Conservation (phyloP, 345 rosid genomes). For the Melastoma malabathricum region DNA sequence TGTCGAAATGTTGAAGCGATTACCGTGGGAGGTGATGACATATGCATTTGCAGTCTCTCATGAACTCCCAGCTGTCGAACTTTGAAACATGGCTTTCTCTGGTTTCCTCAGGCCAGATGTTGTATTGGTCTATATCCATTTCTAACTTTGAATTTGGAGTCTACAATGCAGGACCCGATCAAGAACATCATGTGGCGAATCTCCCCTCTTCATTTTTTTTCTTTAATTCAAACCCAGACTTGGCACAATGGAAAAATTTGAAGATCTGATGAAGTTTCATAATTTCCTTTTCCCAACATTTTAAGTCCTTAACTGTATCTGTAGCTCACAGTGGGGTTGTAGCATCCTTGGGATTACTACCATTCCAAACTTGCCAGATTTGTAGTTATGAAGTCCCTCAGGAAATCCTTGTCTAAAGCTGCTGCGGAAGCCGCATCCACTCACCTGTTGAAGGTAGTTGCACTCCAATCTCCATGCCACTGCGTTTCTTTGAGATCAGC, state of each 20-base stretch:
- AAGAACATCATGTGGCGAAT: constrained; percentile 44
- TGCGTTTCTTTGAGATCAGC: background rate
- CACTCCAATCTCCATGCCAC: background rate
- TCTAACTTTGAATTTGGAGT: constrained; percentile 43
- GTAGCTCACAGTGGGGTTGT: constrained; percentile 28
- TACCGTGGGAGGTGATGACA: no score
- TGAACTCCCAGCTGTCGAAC: no score
- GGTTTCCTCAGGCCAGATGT: constrained; percentile 29
- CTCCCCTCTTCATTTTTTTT: constrained; percentile 2
- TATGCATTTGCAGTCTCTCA: no score
- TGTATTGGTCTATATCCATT: constrained; percentile 71
- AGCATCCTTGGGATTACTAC: constrained; percentile 50
- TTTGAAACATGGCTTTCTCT: constrained; percentile 2
- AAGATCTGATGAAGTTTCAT: background rate
- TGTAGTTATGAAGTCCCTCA: constrained; percentile 32
- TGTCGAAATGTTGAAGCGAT: no score
- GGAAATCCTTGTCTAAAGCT: constrained; percentile 55
- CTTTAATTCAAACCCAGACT: no score
- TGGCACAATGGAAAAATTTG: no score
- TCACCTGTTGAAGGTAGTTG: constrained; percentile 52
- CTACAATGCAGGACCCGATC: constrained; percentile 35
- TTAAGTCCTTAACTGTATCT: constrained; percentile 55
- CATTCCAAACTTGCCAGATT: constrained; percentile 27
- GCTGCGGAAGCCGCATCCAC: constrained; percentile 58
- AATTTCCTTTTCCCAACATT: constrained; percentile 8